phyloP scores from a whole-genome alignment of 331 rosid genomes.

The Acacia concinna region DNA sequence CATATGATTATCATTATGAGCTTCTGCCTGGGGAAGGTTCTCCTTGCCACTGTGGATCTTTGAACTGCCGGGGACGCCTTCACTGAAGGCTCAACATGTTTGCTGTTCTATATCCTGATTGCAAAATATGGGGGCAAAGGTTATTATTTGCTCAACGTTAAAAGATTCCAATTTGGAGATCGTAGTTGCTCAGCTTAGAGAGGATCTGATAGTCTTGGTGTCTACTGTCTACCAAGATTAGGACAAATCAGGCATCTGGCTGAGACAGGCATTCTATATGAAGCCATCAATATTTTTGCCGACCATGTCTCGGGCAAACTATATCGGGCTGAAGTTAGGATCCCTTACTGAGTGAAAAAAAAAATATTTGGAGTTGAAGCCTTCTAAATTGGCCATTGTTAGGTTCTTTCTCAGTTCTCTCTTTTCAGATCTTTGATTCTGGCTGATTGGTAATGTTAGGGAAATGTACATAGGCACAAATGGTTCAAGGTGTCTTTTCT shows the following conservation, averaged over 20 bases:
- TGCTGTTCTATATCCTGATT: constrained; percentile 28
- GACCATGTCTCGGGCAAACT: neutral
- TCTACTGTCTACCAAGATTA: constrained; percentile 8
- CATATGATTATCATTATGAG: constrained; percentile 60
- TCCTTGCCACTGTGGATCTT: constrained; percentile 70
- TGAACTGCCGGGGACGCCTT: constrained; percentile 66
- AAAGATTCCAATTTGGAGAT: constrained; percentile 8
- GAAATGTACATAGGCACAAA: constrained; percentile 39
- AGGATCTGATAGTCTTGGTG: constrained; percentile 10
- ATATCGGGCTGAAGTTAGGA: neutral
- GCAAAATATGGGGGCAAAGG: constrained; percentile 17
- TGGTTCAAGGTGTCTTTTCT: constrained; percentile 12
- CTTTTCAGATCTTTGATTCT: neutral
- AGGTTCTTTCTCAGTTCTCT: neutral
- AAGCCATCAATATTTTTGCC: neutral
- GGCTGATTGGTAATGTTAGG: constrained; percentile 16
- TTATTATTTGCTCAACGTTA: constrained; percentile 7
- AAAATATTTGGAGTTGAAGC: constrained; percentile 23
- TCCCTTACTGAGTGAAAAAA: neutral
- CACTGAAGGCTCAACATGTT: constrained; percentile 33
- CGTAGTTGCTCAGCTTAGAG: neutral
- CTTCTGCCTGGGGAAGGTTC: constrained; percentile 62
- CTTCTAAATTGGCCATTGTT: constrained; percentile 12
- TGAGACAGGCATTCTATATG: constrained; percentile 18
- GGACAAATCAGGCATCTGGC: constrained; percentile 22